Conservation (phyloP, 129 eudicot genomes). For the Cynara cardunculus region DNA sequence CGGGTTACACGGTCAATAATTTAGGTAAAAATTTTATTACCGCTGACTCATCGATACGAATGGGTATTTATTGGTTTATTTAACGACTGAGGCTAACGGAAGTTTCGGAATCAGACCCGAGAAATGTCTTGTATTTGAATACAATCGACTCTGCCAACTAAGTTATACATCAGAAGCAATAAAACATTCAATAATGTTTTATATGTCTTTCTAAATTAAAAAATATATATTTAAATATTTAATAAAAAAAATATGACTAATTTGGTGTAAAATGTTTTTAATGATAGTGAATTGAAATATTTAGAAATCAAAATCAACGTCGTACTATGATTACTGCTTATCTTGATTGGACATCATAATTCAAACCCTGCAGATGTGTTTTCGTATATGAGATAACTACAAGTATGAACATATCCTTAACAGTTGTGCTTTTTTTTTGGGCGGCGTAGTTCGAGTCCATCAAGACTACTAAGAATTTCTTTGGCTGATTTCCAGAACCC, state of each 20-base stretch:
- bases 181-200: not conserved
- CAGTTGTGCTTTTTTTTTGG: not conserved
- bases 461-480: too few species aligned
- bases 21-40: too few species aligned
- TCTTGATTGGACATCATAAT: not conserved
- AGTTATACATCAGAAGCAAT: not conserved
- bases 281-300: not conserved
- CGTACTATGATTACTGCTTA: not conserved
- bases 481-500: too few species aligned
- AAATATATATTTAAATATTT: not conserved
- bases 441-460: not conserved
- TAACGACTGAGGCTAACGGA: too few species aligned
- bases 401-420: not conserved
- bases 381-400: not conserved
- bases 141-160: not conserved
- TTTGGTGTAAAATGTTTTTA: too few species aligned
- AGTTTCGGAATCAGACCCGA: not conserved
- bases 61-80: too few species aligned
- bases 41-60: too few species aligned
- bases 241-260: not conserved
- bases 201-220: not conserved
- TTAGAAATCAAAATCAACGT: not conserved
- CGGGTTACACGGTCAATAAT: not conserved
- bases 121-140: not conserved
- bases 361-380: not conserved